Evolutionary conservation across 768 basidiomycete species (phyloP).

Genomic region (Termitomyces sp.): DNA sequence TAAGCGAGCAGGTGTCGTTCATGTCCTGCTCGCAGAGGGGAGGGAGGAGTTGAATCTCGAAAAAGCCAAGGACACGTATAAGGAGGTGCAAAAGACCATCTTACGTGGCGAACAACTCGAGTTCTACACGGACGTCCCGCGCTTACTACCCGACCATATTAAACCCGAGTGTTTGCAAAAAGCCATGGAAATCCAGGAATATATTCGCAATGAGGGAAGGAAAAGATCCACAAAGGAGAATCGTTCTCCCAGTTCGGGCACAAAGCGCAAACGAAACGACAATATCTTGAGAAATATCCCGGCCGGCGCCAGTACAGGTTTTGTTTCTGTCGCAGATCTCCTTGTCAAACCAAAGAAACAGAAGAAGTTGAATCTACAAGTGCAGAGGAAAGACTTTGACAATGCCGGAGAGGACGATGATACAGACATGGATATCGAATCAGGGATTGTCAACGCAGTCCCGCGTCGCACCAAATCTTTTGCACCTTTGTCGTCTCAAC

Average conservation of each 20-base stretch:
- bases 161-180: conserved; percentile 77
- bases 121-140: conserved; percentile 87
- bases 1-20: conserved; percentile 83
- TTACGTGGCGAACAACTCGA: conserved; percentile 82
- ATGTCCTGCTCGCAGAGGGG: conserved; percentile 84
- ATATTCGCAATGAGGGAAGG: conserved; percentile 45
- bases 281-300: conserved; percentile 70
- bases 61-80: conserved; percentile 80
- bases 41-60: conserved; percentile 91
- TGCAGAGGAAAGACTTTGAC: conserved; percentile 35
- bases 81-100: conserved; percentile 85
- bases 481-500: conserved; percentile 23
- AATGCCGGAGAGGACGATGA: conserved; percentile 59
- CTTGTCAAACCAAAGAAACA: conserved; percentile 45
- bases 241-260: conserved; percentile 24
- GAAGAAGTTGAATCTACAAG: conserved; percentile 28
- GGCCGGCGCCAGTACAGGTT: conserved; percentile 60
- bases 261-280: conserved; percentile 69
- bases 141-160: conserved; percentile 72
- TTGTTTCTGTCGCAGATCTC: conserved; percentile 63
- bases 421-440: conserved; percentile 61
- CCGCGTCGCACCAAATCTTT: conserved; percentile 50
- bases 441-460: conserved; percentile 35
- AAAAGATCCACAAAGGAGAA: conserved; percentile 29
- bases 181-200: conserved; percentile 75